These are phyloP conservation scores for Scenedesmus sp. DNA, from an alignment of 163 green algal species.

Conservation along the genomic window DNA sequence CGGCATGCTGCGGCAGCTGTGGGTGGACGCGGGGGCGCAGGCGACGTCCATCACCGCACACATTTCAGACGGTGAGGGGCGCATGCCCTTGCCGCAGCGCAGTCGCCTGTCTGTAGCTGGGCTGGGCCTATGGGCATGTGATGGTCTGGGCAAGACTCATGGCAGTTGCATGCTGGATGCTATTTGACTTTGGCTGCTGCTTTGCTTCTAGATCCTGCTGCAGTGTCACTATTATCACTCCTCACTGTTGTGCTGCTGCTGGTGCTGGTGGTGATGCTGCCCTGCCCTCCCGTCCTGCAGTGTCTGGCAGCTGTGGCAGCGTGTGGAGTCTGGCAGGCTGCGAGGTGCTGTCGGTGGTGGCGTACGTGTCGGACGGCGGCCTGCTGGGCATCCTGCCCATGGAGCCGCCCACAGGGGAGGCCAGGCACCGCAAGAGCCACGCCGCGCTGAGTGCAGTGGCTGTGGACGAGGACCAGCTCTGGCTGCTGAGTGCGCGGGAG, in stretches of 20 bases:
- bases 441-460: conserved; percentile 42
- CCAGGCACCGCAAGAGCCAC: conserved; percentile 38
- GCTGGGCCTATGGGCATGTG: too few relatives aligned
- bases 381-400: conserved; percentile 39
- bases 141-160: neutral
- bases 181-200: neutral
- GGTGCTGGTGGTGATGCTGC: neutral
- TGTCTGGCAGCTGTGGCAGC: conserved; percentile 41
- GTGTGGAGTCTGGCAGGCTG: conserved; percentile 25
- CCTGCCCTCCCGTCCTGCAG: neutral
- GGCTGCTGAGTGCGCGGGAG: conserved; percentile 43
- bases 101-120: neutral
- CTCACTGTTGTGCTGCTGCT: neutral
- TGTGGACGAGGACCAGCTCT: conserved; percentile 38
- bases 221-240: neutral
- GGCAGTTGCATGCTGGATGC: neutral
- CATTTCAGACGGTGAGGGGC: conserved; percentile 22
- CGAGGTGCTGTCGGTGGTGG: conserved; percentile 12
- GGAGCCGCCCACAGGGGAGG: conserved; percentile 40
- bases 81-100: too few relatives aligned
- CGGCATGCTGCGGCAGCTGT: conserved; percentile 23
- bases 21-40: conserved; percentile 32
- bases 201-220: neutral
- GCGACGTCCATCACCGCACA: neutral
- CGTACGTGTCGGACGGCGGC: conserved; percentile 41